Evolutionary conservation across 2,329 filamentous ascomycete genomes (phyloP), one percentile per base, ranked within the genome.

Genomic region (Colletotrichum limetticola): DNA sequence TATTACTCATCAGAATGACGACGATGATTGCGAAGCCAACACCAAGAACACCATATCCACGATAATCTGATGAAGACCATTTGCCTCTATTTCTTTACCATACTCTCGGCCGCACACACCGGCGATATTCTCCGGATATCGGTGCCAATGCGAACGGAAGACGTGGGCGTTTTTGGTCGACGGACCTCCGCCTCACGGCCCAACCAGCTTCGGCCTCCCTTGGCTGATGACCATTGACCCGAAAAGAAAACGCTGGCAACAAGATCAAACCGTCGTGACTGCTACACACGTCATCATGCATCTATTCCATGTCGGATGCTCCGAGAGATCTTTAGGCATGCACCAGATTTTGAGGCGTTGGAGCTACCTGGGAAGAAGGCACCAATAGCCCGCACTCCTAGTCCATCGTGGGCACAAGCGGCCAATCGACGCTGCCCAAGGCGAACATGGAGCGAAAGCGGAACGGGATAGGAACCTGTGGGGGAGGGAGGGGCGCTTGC

Each of bases 381-480:
- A 72, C 71, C 71, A 74, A 74, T 74, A 52, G 68, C 52, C 49
- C 58, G 68, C 68, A 55, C 57, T 52, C 12, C 63, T 16, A 53
- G 57, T 55, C 68, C 71, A 74, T 72, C 68, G 68, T 72, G 71
- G 32, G 52, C 46, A 46, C 66, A 37, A 52, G 59, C 30, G 56
- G 56, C 71, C 71, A 73, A 73, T 73, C 66, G 61, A 65, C 26
- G 56, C 46, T 14, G 46, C 30, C 61, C 46, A 60, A 70, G 32
- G 26, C 59, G 42, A 70, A 72, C 66, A 60, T 72, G 66, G 26
- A 70, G 60, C 59, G 35, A 37, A 55, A 35, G 14, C 42, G 32
- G 58, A 49, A 37, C 35, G n/a, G 30, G 58, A 24, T 9, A 52
- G 28, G 37, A 46, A 58, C 49, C 58, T 55, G 58, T 42, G 37